Evolutionary conservation across 805 yeast species (phyloP).

Genomic region (Candida sphagnicola): DNA sequence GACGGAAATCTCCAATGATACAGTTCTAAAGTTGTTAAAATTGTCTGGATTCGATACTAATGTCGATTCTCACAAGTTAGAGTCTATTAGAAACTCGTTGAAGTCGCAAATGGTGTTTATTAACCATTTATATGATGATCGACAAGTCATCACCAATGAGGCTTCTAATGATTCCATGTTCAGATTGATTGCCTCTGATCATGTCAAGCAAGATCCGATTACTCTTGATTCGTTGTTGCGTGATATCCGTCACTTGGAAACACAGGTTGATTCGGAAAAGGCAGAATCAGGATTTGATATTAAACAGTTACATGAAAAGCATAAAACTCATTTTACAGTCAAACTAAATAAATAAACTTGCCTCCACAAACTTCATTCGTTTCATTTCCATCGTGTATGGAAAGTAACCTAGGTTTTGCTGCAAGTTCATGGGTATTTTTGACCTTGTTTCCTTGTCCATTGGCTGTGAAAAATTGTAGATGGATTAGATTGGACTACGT

Average conservation of each 20-base stretch:
- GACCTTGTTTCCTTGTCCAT: too few relatives aligned
- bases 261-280: conserved; percentile 13
- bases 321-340: conserved; percentile 10
- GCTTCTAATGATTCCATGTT: conserved; percentile 21
- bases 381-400: too few relatives aligned
- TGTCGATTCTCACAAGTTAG: conserved; percentile 14
- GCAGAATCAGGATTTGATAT: conserved; percentile 20
- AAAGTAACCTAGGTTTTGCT: too few relatives aligned
- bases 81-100: conserved; percentile 20
- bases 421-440: too few relatives aligned
- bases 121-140: conserved; percentile 23
- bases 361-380: too few relatives aligned
- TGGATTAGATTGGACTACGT: too few relatives aligned
- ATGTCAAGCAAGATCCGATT: conserved; percentile 18
- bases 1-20: conserved; percentile 9
- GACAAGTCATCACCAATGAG: conserved; percentile 8
- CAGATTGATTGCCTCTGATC: conserved; percentile 33
- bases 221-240: conserved; percentile 15
- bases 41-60: conserved; percentile 30
- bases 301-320: conserved; percentile 8
- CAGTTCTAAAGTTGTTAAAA: conserved; percentile 22
- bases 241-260: conserved; percentile 13
- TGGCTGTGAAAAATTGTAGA: too few relatives aligned
- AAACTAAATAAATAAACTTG: conserved; percentile 4
- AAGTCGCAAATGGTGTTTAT: conserved; percentile 35